Base-by-base conservation (phyloP, 73 alveolate genomes). In the Paramecium pentaurelia region DNA sequence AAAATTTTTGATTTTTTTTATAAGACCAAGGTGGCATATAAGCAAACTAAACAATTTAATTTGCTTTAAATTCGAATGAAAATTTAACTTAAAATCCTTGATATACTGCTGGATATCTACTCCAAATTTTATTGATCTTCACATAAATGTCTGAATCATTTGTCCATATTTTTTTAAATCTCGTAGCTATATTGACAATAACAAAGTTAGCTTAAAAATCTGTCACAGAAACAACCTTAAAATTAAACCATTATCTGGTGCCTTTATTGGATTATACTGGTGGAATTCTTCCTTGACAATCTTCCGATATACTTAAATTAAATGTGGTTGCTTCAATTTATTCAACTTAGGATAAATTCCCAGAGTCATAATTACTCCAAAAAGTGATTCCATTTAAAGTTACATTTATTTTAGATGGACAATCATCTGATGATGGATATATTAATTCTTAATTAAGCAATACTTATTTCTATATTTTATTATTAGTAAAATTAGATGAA, bases 341-440 rank as follows among this genome's bases (percentile, higher is more conserved):
- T 30, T 58, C 92, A 12, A 89, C 93, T 22, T 88, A 7, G 1
- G 2, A 27, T 16, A 88, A 36, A 36, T 88, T 88, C 42, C 94
- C 94, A 22, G 94, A 88, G 16, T 88, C 94, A 18, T 58, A 88
- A 58, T 88, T 73, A 12, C 94, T 88, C 92, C 59, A 88, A 75
- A 88, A 88, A 14, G 59, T 71, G 14, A 71, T 71, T 34, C 58
- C 58, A 12, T 27, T 20, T 30, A 71, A 25, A 30, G 58, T 71
- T 34, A 34, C 28, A 20, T 40, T 40, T 0, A 64, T 28, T 64
- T 64, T 64, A 25, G 84, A 28, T 64, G 84, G 84, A 6, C 84
- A 32, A 32, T 64, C 32, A 28, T 64, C 84, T 0, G 42, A 64
- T 0, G 47, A 64, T 64, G 84, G 84, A 64, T 6, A 64, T 14